Conservation (phyloP, 106 monocot species). For the Vanilla planifolia region DNA sequence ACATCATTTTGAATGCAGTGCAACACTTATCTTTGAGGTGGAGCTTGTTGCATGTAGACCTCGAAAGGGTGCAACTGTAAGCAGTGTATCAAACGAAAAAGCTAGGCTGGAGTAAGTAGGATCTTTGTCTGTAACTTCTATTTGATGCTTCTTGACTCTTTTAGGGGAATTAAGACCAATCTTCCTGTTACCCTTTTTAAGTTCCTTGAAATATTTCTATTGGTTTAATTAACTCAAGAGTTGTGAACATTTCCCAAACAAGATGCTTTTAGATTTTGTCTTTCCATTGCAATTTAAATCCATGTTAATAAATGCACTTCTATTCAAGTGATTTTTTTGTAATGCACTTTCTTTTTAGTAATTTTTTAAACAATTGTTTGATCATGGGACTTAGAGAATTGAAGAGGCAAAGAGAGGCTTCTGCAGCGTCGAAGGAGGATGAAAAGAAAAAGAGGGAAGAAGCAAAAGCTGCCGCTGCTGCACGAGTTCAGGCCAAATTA, state of each 20-base stretch:
- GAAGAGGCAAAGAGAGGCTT: constrained; percentile 83
- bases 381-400: constrained; percentile 53
- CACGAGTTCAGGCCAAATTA: constrained; percentile 91
- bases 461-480: constrained; percentile 95
- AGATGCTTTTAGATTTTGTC: background rate
- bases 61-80: constrained; percentile 69
- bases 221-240: too few relatives aligned
- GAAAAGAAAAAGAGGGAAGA: constrained; percentile 95
- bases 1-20: constrained; percentile 28
- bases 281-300: too few relatives aligned
- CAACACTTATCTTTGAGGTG: constrained; percentile 87
- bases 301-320: background rate
- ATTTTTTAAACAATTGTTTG: background rate
- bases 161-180: too few relatives aligned
- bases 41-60: constrained; percentile 85
- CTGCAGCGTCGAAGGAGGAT: constrained; percentile 76
- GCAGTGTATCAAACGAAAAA: constrained; percentile 70
- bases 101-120: constrained; percentile 78
- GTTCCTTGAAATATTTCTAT: too few relatives aligned
- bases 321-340: too few relatives aligned
- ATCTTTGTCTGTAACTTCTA: background rate
- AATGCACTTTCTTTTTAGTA: background rate
- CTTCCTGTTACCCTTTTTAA: too few relatives aligned
- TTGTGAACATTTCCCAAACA: too few relatives aligned
- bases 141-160: too few relatives aligned